phyloP scores from a whole-genome alignment of 73 alveolate genomes.

The Uronychia setigera region DNA sequence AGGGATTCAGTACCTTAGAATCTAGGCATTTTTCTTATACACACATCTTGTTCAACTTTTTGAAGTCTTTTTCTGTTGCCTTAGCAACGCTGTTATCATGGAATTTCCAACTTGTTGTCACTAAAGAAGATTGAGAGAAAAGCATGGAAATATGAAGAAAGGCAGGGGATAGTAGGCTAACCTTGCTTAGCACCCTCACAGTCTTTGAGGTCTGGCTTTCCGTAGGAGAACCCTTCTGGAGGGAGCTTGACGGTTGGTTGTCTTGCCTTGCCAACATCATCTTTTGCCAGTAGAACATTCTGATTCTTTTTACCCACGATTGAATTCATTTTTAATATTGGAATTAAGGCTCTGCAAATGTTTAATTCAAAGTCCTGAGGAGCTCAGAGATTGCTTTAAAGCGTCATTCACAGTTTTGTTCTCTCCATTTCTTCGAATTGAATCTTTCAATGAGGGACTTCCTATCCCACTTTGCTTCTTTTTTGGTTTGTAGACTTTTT shows the following conservation, averaged over 20 bases:
- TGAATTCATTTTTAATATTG: constrained; percentile 6
- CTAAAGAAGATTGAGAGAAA: neutral
- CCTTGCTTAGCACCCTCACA: constrained; percentile 62
- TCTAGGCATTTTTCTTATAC: constrained; percentile 35
- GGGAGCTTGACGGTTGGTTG: constrained; percentile 64
- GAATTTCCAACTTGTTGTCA: constrained; percentile 51
- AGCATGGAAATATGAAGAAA: too few relatives aligned
- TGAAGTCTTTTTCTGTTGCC: constrained; percentile 59
- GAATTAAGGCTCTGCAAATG: too few relatives aligned
- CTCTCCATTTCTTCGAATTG: too few relatives aligned
- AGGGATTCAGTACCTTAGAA: constrained; percentile 18
- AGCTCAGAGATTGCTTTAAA: too few relatives aligned
- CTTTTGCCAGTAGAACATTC: constrained; percentile 47
- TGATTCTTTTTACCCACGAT: constrained; percentile 10
- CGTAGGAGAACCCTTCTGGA: constrained; percentile 49
- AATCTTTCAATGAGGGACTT: too few relatives aligned
- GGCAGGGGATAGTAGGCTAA: neutral
- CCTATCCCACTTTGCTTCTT: too few relatives aligned
- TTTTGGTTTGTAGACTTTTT: too few relatives aligned
- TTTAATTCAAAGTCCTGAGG: too few relatives aligned
- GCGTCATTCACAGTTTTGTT: neutral
- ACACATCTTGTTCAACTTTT: constrained; percentile 46
- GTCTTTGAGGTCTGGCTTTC: constrained; percentile 49
- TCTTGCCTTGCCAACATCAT: constrained; percentile 69
- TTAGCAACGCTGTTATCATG: constrained; percentile 35